Evolutionary conservation across 345 rosid genomes (phyloP).

Genomic region (Acer campestre): DNA sequence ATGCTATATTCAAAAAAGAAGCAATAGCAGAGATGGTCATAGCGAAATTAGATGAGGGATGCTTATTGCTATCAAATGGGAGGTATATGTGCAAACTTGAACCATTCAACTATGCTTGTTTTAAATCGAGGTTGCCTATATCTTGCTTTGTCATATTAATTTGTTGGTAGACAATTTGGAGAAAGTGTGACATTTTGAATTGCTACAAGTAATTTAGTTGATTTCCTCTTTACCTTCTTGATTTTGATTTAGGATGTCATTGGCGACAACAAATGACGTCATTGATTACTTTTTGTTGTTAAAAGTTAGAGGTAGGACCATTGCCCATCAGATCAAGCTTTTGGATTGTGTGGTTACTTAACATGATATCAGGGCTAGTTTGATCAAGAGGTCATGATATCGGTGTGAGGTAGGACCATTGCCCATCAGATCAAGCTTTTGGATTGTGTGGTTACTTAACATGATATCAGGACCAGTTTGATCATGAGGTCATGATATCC

Average conservation of each 20-base stretch:
- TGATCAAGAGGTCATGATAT: too few relatives aligned
- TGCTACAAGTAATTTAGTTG: neutral
- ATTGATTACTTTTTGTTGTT: too few relatives aligned
- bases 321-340: too few relatives aligned
- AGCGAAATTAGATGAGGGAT: constrained; percentile 52
- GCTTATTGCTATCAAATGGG: constrained; percentile 74
- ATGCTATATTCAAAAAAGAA: constrained; percentile 64
- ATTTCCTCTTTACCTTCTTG: neutral
- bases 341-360: too few relatives aligned
- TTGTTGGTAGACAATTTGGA: neutral
- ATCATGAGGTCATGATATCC: too few relatives aligned
- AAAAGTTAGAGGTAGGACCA: too few relatives aligned
- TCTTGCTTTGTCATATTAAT: neutral
- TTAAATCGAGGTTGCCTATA: neutral
- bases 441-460: too few relatives aligned
- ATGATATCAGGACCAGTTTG: too few relatives aligned
- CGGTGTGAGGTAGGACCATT: too few relatives aligned
- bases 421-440: too few relatives aligned
- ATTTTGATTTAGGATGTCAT: neutral
- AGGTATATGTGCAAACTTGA: constrained; percentile 49
- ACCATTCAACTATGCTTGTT: neutral
- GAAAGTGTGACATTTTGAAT: neutral
- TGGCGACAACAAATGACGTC: neutral
- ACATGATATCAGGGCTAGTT: too few relatives aligned
- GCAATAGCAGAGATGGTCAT: constrained; percentile 61